Evolutionary conservation across 129 eudicot species (phyloP), one percentile per base, ranked within the genome.

Genomic region (Artemisia tridentata): DNA sequence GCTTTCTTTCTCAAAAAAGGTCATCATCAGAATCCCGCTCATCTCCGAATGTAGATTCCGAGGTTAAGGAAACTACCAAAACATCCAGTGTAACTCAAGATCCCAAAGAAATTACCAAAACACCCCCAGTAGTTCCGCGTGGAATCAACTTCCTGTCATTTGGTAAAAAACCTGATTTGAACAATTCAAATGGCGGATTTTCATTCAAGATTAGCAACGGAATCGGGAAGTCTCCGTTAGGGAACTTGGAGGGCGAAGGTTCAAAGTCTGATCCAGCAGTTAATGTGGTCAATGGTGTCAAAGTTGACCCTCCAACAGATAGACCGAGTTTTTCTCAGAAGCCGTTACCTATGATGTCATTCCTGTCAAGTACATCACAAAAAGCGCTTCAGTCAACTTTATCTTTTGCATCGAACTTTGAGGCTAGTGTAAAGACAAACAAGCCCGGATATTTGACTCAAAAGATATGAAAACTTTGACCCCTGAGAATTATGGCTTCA

Each of bases 131-230:
- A 43, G 55, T 72, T 63, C 92, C 90, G 0, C 76, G 68, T 63
- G 98, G 96, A 43, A 80, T 87, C 9, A 86, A 82, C 74, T 84
- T 88, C 66, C 71, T 88, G 27, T 81, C 91, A 8, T 80, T 79
- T 56, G 85, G 88, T 52, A 82, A 80, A 75, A 68, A 79, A 63
- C 65, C 81, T 45, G 69, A 65, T 21, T 25, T 48, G 16, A 75
- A 68, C 54, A 29, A 59, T 46, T 71, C 79, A 9, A 75, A 38
- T 19, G 67, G 52, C 63, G 75, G 25, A 46, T 74, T 19, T 58
- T 10, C 67, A 16, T 65, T 62, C 73, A 67, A 14, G 43, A 75
- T 43, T 59, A 65, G 60, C 20, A 48, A 65, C 11, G 60, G 77
- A 57, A 51, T n/a, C 63, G 81, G 71, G 20, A 78, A 86, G 64